phyloP scores from a whole-genome alignment of 208 protist genomes.

The Crithidia thermophila region DNA sequence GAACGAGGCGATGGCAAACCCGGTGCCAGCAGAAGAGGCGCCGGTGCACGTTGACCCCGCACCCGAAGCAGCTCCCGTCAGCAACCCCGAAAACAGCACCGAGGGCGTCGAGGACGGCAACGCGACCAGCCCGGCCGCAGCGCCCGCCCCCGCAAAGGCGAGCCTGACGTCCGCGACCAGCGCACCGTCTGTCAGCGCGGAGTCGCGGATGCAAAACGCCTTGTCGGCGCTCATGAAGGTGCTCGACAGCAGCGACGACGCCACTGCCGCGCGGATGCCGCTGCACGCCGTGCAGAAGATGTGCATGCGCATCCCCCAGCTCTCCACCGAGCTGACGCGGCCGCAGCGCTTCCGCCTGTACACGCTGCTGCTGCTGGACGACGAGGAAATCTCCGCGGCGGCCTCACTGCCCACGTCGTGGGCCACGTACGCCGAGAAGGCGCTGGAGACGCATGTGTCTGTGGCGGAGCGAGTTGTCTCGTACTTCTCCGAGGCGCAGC shows the following conservation, averaged over 20 bases:
- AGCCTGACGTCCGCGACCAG: background rate
- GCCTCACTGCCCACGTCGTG: background rate
- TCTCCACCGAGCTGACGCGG: constrained; percentile 46
- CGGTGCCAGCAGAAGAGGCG: background rate
- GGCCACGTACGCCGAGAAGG: constrained; percentile 26
- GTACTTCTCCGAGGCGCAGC: constrained; percentile 24
- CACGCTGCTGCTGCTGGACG: constrained; percentile 51
- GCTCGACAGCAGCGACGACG: constrained; percentile 19
- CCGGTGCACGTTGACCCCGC: background rate
- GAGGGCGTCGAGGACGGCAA: too few species aligned
- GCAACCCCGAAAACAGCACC: too few species aligned
- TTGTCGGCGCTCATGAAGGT: constrained; percentile 21
- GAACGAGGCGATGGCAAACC: background rate
- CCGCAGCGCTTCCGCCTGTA: constrained; percentile 59
- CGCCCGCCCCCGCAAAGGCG: background rate
- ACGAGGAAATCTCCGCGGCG: background rate
- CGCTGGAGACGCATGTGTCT: constrained; percentile 34
- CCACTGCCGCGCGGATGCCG: background rate
- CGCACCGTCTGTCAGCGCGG: background rate
- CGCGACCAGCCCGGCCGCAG: background rate
- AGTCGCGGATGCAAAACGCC: constrained; percentile 9
- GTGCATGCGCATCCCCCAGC: constrained; percentile 62
- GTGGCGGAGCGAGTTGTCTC: constrained; percentile 29
- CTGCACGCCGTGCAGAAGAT: constrained; percentile 51
- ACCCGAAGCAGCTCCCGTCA: background rate